Evolutionary conservation across 352 stramenopile species (phyloP).

Genomic region (Globisporangium spinosum): DNA sequence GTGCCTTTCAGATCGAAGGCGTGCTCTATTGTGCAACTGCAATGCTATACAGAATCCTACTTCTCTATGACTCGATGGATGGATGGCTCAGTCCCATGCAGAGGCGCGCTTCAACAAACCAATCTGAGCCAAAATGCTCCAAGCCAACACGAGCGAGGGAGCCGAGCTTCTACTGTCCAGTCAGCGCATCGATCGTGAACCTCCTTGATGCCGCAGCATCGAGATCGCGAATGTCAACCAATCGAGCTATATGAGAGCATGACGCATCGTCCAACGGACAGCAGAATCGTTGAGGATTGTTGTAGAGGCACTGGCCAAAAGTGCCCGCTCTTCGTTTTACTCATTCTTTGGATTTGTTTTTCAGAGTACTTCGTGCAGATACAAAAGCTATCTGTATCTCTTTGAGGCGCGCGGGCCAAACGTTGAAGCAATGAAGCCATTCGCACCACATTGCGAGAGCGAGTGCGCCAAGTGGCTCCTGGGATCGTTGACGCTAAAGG

Average conservation of each 20-base stretch:
- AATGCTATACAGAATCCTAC: background rate
- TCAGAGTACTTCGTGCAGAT: no score
- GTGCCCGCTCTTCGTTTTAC: background rate
- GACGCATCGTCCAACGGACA: background rate
- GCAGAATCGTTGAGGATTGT: background rate
- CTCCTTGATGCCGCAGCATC: background rate
- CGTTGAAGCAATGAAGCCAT: background rate
- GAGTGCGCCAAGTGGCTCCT: background rate
- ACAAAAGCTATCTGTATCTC: background rate
- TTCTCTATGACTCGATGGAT: background rate
- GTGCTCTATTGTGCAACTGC: background rate
- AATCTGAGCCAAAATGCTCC: background rate
- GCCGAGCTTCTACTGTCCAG: background rate
- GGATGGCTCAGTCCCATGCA: background rate
- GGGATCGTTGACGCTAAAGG: background rate
- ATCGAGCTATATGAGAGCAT: background rate
- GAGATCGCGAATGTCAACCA: background rate
- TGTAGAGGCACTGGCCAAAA: conserved; percentile 1
- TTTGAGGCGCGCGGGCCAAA: background rate
- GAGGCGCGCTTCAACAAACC: background rate
- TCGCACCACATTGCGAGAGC: background rate
- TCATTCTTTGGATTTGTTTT: no score
- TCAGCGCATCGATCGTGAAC: background rate
- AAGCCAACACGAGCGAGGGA: background rate
- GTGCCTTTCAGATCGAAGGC: background rate